Base-by-base conservation (phyloP, 2,329 filamentous ascomycete genomes). In the Pseudovirgaria hyperparasitica region DNA sequence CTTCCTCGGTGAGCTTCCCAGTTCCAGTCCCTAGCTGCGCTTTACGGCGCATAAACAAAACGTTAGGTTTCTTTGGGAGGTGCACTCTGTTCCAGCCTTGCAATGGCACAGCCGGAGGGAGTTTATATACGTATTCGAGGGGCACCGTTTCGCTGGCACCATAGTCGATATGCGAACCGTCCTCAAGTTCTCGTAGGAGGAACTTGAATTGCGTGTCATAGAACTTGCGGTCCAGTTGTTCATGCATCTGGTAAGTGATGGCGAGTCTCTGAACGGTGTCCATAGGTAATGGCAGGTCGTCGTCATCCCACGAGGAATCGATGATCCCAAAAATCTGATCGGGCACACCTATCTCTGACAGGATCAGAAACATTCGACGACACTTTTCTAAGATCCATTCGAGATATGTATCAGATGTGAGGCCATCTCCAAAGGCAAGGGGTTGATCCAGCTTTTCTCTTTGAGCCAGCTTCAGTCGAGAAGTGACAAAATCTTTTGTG, bases 251-350 rank as follows among this genome's bases (percentile, higher is more conserved):
- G 13, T 66, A 62, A 1, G 71, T 71, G 22, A 82, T 57, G 16
- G 65, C 62, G 11, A 84, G 63, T 24, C 68, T 67, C 39, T 68
- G 65, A 23, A 84, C 66, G 32, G 78, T 70, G 26, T 79, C 72
- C 28, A 69, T 57, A 4, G 72, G 60, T 25, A 85, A 63, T 5
- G 80, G 80, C 22, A 86, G 58, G 52, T 86, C 79, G 28, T 72
- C 66, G 42, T 86, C 80, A 39, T 80, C 76, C 77, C 77, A 82
- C 13, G 74, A 77, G 43, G 78, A 72, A 50, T 85, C 78, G 31
- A 84, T 72, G 27, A 81, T 62, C 22, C 70, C 70, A 42, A 85
- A 85, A 33, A 85, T 82, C 46, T 78, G 75, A 39, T 80, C 75
- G 1, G 78, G 70, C 8, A 78, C 63, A 17, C 72, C 74, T 14